These are phyloP conservation scores for Castanea crenata DNA, from an alignment of 306 rosid species.

Conservation along the genomic window DNA sequence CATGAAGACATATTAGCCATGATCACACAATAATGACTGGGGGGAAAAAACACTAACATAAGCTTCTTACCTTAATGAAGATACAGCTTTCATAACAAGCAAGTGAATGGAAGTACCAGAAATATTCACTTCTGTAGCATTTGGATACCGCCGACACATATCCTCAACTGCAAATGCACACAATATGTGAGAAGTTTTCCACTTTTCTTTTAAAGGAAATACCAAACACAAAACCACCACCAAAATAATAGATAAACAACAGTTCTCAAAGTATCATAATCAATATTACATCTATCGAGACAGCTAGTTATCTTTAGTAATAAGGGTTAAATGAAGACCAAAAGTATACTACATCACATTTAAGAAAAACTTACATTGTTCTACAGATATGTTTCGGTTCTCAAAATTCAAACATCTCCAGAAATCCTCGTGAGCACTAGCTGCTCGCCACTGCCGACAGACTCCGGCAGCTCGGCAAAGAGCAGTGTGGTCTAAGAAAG, in stretches of 20 bases:
- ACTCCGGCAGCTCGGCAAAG: slow-evolving; percentile 95
- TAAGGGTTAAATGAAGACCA: neutral
- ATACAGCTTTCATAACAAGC: slow-evolving; percentile 80
- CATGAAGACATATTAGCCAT: slow-evolving; percentile 24
- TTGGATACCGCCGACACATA: slow-evolving; percentile 95
- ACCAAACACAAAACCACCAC: neutral
- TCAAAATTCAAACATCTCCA: slow-evolving; percentile 92
- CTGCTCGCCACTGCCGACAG: slow-evolving; percentile 91
- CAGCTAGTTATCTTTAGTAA: neutral
- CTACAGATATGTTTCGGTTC: slow-evolving; percentile 75
- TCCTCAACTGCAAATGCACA: slow-evolving; percentile 71
- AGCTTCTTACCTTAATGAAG: slow-evolving; percentile 58
- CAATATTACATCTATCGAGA: neutral
- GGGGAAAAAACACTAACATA: neutral
- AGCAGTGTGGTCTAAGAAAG: slow-evolving; percentile 85
- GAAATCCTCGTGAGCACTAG: slow-evolving; percentile 97
- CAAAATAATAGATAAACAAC: neutral
- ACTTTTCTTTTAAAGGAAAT: neutral
- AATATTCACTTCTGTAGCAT: slow-evolving; percentile 83
- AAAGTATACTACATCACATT: neutral
- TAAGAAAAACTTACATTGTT: slow-evolving; percentile 72
- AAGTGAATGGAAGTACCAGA: slow-evolving; percentile 58
- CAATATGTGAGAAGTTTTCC: slow-evolving; percentile 22
- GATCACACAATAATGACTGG: slow-evolving; percentile 1
- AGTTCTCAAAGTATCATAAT: neutral